These are phyloP conservation scores for Wallemia ichthyophaga DNA, from an alignment of 1,284 basidiomycete species.

Conservation along the genomic window DNA sequence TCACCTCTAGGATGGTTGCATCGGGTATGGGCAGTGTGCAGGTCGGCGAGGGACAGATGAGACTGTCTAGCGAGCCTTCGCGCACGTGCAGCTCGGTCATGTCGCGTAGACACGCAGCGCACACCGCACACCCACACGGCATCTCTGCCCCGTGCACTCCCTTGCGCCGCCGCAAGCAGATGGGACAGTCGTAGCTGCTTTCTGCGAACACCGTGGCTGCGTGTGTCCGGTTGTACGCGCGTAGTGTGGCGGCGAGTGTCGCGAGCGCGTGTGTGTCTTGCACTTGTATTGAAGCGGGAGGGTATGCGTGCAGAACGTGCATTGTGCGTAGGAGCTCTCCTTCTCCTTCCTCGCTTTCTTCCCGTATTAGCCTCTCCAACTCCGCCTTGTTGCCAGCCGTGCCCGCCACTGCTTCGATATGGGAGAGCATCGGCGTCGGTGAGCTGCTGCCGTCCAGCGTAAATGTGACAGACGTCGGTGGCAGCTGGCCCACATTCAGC, in stretches of 20 bases:
- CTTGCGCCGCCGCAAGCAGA: constrained; percentile 36
- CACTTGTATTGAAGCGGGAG: not conserved
- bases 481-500: too few species aligned
- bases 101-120: constrained; percentile 32
- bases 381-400: too few species aligned
- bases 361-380: too few species aligned
- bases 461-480: too few species aligned
- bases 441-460: too few species aligned
- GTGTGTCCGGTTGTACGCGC: not conserved
- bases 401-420: too few species aligned
- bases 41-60: constrained; percentile 35
- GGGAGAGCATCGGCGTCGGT: too few species aligned
- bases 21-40: constrained; percentile 9
- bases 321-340: not conserved
- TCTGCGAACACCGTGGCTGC: constrained; percentile 21
- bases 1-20: constrained; percentile 11
- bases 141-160: constrained; percentile 35
- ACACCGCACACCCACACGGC: constrained; percentile 38
- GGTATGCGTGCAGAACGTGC: not conserved
- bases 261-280: not conserved
- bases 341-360: too few species aligned
- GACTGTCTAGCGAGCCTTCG: constrained; percentile 35
- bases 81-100: constrained; percentile 41
- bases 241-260: not conserved
- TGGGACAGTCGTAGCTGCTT: constrained; percentile 30